Evolutionary conservation across 352 stramenopile species (phyloP), one percentile per base, ranked within the genome.

Genomic region (Globisporangium mamillatum): DNA sequence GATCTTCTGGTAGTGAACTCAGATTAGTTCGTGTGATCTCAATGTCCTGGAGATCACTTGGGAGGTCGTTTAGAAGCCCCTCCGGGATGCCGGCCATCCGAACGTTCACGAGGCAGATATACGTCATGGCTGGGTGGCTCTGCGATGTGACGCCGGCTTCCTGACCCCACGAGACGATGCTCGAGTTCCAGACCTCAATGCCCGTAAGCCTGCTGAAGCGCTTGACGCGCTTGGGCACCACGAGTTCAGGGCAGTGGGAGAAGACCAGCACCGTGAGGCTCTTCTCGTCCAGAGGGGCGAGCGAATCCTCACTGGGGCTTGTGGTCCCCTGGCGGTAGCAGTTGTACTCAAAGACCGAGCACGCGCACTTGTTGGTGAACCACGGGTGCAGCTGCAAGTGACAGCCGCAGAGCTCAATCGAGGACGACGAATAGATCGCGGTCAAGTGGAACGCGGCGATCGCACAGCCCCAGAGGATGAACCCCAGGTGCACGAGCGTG

Each of bases 151-250:
- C 22, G 4, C 59, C 62, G 10, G 70, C 66, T 3, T 69, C 55
- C 12, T 32, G 20, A 1, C 7, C 48, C 72, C 72, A 81, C 14
- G 41, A 24, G 0, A 50, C 20, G 22, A 81, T 63, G 16, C 36
- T 66, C 3, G 63, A 69, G n/a, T 71, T 74, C 69, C 66, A 77
- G 29, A 81, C 57, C 25, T 79, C 67, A n/a, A 81, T 36, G 0
- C 69, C 72, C 3, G 70, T 36, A 9, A 81, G 64, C 9, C 59
- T 67, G 20, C 6, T 25, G 27, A 81, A 75, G 7, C 27, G 27
- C 24, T 36, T 53, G 46, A 81, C 68, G 18, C 48, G 22, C 12
- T 22, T 38, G 1, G 72, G 66, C 25, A 79, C 64, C 0, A 55
- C 58, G 5, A 81, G 55, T 22, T 36, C 48, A 1, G 66, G 29